These are phyloP conservation scores for Plasmodium gonderi DNA, from an alignment of 169 alveolate species.

Conservation along the genomic window DNA sequence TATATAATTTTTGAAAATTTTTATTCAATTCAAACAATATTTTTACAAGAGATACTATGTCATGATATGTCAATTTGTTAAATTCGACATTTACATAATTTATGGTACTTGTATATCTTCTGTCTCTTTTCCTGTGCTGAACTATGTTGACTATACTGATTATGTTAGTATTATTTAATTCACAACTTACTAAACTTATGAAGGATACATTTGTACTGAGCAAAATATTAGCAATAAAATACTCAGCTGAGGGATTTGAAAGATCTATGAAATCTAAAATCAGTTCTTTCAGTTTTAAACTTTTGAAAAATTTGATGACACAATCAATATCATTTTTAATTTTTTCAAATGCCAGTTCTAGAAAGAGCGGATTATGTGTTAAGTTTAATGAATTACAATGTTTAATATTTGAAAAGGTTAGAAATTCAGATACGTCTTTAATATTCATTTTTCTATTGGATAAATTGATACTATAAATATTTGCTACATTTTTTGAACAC, in stretches of 20 bases:
- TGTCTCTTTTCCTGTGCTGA: not conserved
- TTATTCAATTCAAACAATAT: constrained; percentile 11
- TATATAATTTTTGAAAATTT: constrained; percentile 38
- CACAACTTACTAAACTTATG: constrained; percentile 29
- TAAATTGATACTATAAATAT: constrained; percentile 10
- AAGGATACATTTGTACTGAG: constrained; percentile 20
- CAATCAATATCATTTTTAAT: constrained; percentile 24
- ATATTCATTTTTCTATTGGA: constrained; percentile 39
- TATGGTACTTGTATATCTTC: not conserved
- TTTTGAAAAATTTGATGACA: constrained; percentile 15
- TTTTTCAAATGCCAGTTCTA: not conserved
- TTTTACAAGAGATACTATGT: constrained; percentile 18
- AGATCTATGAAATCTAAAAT: constrained; percentile 49
- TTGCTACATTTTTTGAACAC: not conserved
- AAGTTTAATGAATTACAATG: constrained; percentile 21
- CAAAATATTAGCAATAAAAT: constrained; percentile 34
- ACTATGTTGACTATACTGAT: not conserved
- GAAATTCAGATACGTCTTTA: constrained; percentile 29
- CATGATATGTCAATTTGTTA: constrained; percentile 47
- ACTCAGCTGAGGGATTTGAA: constrained; percentile 19
- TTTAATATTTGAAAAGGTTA: constrained; percentile 18
- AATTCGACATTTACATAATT: constrained; percentile 48
- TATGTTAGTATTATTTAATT: constrained; percentile 4
- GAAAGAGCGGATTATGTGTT: constrained; percentile 37
- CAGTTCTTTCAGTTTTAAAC: constrained; percentile 27